Evolutionary conservation across 352 stramenopile species (phyloP), one percentile per base, ranked within the genome.

Genomic region (Albugo laibachii): DNA sequence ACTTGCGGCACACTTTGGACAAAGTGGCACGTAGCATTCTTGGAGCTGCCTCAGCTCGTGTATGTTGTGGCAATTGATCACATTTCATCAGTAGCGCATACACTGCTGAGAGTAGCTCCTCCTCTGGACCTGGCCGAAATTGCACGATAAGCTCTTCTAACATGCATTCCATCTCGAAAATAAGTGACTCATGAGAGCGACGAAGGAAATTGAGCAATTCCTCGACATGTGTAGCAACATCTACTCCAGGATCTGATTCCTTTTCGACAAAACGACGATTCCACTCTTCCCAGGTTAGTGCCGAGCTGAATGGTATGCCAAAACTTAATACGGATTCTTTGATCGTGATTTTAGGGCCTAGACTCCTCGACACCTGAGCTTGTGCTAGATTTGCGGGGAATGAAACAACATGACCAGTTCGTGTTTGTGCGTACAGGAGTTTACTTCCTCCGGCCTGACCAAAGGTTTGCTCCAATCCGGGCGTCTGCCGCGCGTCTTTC

Each of bases 131-230:
- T 13, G 91, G 92, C 1, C 94, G 83, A 55, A 98, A 98, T 37
- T 93, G 88, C 5, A 95, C 92, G 58, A 98, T 98, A 55, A 99
- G 80, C 56, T 99, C 93, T 66, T 99, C 94, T 27, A 99, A 64
- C 61, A 99, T 96, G 27, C 82, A 91, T 69, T 99, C 95, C 68
- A 98, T 93, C 57, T 96, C 86, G 56, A 92, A 92, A 41, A 74
- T 92, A 39, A 95, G 63, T 18, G 77, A 71, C 49, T 88, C 73
- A 55, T 83, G 82, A 50, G 75, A 80, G 59, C 87, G 81, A 65
- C 63, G 96, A 18, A 98, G 63, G 48, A 92, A 95, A 37, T 93
- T 96, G 59, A 98, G 93, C 34, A 98, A 52, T 35, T 95, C 83
- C 27, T 94, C 83, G 19, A 92, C 72, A 8, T 24, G 38, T 1